Conservation (phyloP, 2,329 filamentous ascomycete genomes). For the Alternaria brassicae region DNA sequence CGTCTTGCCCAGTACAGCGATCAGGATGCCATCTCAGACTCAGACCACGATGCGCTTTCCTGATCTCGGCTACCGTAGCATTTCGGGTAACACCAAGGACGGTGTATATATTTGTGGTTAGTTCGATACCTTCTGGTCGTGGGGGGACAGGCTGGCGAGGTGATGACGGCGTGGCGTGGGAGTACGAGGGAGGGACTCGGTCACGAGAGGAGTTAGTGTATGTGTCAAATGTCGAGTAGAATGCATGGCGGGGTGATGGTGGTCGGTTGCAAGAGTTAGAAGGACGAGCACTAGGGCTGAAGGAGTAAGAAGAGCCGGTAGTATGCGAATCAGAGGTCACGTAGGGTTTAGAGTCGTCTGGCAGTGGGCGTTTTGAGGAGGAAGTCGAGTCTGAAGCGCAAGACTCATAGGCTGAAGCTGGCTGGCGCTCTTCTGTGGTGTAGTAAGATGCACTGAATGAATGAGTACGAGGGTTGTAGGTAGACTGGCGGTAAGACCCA, state of each 20-base stretch:
- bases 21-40: conserved; percentile 97
- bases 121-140: neutral
- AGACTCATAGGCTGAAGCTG: neutral
- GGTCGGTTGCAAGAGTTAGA: neutral
- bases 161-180: neutral
- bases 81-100: conserved; percentile 78
- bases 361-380: neutral
- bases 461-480: neutral
- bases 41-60: conserved; percentile 93
- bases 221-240: neutral
- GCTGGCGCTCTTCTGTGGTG: neutral
- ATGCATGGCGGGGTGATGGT: neutral
- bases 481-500: no score
- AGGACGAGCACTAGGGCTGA: neutral
- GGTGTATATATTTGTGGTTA: conserved; percentile 72
- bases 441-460: neutral
- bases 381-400: neutral
- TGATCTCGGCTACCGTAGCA: conserved; percentile 82
- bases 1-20: conserved; percentile 17
- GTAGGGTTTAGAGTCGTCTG: neutral
- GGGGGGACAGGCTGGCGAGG: neutral
- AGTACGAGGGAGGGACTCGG: neutral
- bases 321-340: neutral
- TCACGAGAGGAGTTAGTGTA: neutral
- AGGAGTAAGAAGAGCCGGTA: neutral